These are phyloP conservation scores for Sophora flavescens DNA, from an alignment of 306 rosid genomes.

Conservation along the genomic window DNA sequence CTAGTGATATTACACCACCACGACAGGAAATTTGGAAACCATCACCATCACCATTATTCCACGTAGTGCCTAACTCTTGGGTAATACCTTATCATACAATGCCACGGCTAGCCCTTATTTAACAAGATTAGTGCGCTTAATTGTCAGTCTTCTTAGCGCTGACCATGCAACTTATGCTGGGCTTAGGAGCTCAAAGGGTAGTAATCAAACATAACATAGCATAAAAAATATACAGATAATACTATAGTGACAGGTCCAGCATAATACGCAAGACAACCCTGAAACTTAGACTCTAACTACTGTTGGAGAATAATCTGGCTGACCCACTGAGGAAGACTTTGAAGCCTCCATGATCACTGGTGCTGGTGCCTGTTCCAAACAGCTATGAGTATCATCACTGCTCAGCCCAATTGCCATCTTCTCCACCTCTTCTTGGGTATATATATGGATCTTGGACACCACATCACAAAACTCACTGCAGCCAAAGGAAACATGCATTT, in stretches of 20 bases:
- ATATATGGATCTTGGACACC: slow-evolving; percentile 87
- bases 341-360: slow-evolving; percentile 77
- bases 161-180: slow-evolving; percentile 39
- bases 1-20: slow-evolving; percentile 24
- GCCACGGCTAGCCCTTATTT: slow-evolving; percentile 49
- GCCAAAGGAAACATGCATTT: slow-evolving; percentile 36
- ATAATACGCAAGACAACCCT: slow-evolving; percentile 42
- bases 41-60: not conserved
- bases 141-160: slow-evolving; percentile 38
- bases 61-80: slow-evolving; percentile 14
- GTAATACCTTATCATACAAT: slow-evolving; percentile 39
- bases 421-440: slow-evolving; percentile 92
- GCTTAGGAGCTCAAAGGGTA: slow-evolving; percentile 37
- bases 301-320: slow-evolving; percentile 87
- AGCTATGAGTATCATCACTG: slow-evolving; percentile 89
- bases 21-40: too few species aligned
- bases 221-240: slow-evolving; percentile 16
- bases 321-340: slow-evolving; percentile 93
- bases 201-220: slow-evolving; percentile 25
- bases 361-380: slow-evolving; percentile 86
- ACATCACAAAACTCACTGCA: slow-evolving; percentile 92
- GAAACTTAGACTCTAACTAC: slow-evolving; percentile 61
- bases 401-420: slow-evolving; percentile 86
- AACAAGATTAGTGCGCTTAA: slow-evolving; percentile 30
- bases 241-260: slow-evolving; percentile 45